phyloP scores from a whole-genome alignment of 148 eudicot species.

The Oxyria digyna region DNA sequence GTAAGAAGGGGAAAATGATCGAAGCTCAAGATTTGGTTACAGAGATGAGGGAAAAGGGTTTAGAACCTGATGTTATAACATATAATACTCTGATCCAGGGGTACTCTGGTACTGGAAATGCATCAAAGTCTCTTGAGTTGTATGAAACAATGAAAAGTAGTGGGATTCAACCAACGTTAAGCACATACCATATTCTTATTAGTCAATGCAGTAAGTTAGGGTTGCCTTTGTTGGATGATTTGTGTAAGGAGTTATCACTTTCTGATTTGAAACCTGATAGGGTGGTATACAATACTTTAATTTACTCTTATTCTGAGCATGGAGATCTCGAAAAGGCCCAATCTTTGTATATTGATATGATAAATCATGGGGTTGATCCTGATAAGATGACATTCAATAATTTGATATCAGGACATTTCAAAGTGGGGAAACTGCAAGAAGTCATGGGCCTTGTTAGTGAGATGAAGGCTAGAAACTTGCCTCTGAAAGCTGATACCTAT shows the following conservation, averaged over 20 bases:
- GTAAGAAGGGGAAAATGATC: slow-evolving; percentile 47
- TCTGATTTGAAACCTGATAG: slow-evolving; percentile 51
- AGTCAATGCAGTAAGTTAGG: slow-evolving; percentile 25
- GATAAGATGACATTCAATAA: slow-evolving; percentile 71
- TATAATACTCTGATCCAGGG: slow-evolving; percentile 62
- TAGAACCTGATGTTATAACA: slow-evolving; percentile 55
- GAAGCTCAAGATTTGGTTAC: slow-evolving; percentile 58
- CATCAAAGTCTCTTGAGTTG: slow-evolving; percentile 34
- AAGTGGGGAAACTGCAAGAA: slow-evolving; percentile 31
- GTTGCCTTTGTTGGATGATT: slow-evolving; percentile 26
- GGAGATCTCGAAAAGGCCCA: slow-evolving; percentile 38
- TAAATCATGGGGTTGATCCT: slow-evolving; percentile 26
- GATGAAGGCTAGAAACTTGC: slow-evolving; percentile 52
- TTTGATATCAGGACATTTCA: slow-evolving; percentile 43
- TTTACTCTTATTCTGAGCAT: slow-evolving; percentile 43
- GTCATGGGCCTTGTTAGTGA: slow-evolving; percentile 39
- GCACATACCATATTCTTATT: slow-evolving; percentile 54
- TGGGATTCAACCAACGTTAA: slow-evolving; percentile 51
- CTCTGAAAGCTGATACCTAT: slow-evolving; percentile 54
- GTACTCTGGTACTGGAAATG: slow-evolving; percentile 30
- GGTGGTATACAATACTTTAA: slow-evolving; percentile 48
- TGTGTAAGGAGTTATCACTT: slow-evolving; percentile 44
- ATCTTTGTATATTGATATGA: slow-evolving; percentile 42
- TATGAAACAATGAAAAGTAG: slow-evolving; percentile 49
- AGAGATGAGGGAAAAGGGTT: slow-evolving; percentile 35